phyloP scores from a whole-genome alignment of 1,284 basidiomycete species.

The Meripilus lineatus region DNA sequence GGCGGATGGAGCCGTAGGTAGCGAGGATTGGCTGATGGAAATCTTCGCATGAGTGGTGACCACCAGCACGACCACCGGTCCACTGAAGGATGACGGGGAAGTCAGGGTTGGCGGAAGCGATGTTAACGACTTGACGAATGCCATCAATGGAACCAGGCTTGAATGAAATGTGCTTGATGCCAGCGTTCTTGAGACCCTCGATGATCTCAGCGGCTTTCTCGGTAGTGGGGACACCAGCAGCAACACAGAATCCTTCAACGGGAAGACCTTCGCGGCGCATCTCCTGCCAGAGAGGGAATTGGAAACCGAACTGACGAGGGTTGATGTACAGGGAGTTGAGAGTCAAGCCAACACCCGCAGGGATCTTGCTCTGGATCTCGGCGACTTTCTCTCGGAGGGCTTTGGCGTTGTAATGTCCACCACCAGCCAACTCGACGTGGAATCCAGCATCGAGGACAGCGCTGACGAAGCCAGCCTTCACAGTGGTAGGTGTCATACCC shows the following conservation, averaged over 20 bases:
- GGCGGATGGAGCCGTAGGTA: slow-evolving; percentile 89
- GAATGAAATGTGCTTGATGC: slow-evolving; percentile 94
- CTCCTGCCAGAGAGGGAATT: slow-evolving; percentile 96
- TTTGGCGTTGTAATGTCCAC: slow-evolving; percentile 91
- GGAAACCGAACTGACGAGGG: slow-evolving; percentile 95
- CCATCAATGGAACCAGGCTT: slow-evolving; percentile 98
- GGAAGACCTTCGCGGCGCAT: slow-evolving; percentile 95
- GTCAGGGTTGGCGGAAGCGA: slow-evolving; percentile 90
- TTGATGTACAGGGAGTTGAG: slow-evolving; percentile 98
- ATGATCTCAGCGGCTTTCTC: slow-evolving; percentile 74
- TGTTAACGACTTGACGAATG: slow-evolving; percentile 95
- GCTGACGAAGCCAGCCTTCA: slow-evolving; percentile 88
- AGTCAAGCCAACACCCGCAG: slow-evolving; percentile 87
- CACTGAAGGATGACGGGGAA: slow-evolving; percentile 99
- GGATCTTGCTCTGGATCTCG: slow-evolving; percentile 82
- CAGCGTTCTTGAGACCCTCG: slow-evolving; percentile 41
- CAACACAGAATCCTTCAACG: slow-evolving; percentile 96
- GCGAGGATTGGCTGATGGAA: slow-evolving; percentile 95
- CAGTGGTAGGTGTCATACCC: slow-evolving; percentile 96
- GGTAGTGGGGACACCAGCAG: slow-evolving; percentile 97
- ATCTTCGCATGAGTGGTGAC: slow-evolving; percentile 97
- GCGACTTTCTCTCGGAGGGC: slow-evolving; percentile 87
- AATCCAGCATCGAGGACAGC: slow-evolving; percentile 93
- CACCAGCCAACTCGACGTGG: slow-evolving; percentile 95
- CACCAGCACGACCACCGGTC: slow-evolving; percentile 99